Base-by-base conservation (phyloP, 805 yeast genomes). In the Cyberlindnera mycetangii region DNA sequence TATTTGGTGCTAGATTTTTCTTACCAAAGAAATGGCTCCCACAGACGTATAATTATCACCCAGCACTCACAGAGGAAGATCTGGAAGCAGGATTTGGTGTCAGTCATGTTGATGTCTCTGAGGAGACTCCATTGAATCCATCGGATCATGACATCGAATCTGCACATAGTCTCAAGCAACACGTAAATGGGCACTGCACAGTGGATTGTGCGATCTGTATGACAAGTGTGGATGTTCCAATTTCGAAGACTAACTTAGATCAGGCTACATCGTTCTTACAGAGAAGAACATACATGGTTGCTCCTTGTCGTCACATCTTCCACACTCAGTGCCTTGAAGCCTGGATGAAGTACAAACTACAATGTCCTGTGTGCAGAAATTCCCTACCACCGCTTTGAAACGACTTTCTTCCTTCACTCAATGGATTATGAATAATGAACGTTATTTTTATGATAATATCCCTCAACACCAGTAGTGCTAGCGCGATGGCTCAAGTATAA, bases 331-430 rank as follows among this genome's bases (percentile, higher is more conserved):
- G 98, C 66, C 68, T 92, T 51, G 95, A 87, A 59, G 79, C 76
- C 50, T 92, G 97, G 97, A 89, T 92, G 97, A 78, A 82, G 61
- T 85, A 88, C 61, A 87, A 89, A 56, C 66, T 92, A 40, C 96
- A 89, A 58, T 92, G 98, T 66, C 98, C 98, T 1, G 90, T 89
- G 7, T 92, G 98, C 65, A 75, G 97, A 57, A 78, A 79, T 44
- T 76, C 88, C 18, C 67, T 92, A 32, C 97, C 97, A 2, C 96
- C 97, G 1, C 68, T 85, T 42, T 88, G 64, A 66, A 12, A 17
- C 11, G 11, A 17, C 10, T 37, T 14, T 21, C 8, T 20, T n/a
- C n/a, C 7, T 39, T n/a, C 7, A 25, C 5, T 10, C n/a, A 25
- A 10, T 5, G 12, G 14, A 25, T 25, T 11, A 25, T 25, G 28